Evolutionary conservation across 176 grass and related monocot species (phyloP).

Genomic region (Carex pumila): DNA sequence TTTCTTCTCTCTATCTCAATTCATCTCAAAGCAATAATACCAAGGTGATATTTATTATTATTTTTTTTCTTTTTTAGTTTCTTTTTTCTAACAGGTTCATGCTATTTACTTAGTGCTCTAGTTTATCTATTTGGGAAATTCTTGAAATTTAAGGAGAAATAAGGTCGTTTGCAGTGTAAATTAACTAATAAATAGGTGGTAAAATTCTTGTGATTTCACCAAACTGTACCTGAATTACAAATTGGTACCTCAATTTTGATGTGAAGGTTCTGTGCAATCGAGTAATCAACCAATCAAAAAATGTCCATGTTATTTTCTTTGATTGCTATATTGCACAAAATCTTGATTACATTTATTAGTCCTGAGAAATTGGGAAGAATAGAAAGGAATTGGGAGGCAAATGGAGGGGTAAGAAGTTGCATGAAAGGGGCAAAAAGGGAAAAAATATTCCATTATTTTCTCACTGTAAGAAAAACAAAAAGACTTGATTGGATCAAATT

Average conservation of each 20-base stretch:
- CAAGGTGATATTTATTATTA: conserved; percentile 9
- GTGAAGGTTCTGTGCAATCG: neutral
- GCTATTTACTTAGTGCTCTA: neutral
- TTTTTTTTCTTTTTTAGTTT: neutral
- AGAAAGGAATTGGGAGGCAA: neutral
- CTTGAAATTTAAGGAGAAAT: neutral
- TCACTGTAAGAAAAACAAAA: neutral
- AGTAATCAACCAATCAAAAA: neutral
- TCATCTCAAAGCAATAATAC: conserved; percentile 1
- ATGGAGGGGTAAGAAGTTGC: neutral
- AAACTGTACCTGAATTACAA: neutral
- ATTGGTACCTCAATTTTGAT: neutral
- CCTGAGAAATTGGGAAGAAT: neutral
- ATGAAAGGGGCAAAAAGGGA: too few species aligned
- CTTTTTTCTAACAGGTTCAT: neutral
- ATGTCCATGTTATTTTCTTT: neutral
- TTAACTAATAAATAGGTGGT: neutral
- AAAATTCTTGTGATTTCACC: neutral
- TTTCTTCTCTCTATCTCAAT: conserved; percentile 6
- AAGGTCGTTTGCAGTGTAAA: neutral
- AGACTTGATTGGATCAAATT: neutral
- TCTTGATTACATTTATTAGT: neutral
- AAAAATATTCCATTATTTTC: too few species aligned
- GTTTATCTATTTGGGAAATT: neutral
- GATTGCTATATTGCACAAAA: neutral